These are phyloP conservation scores for Cinnamomum chago DNA, from an alignment of 164 flowering plant genomes.

Conservation along the genomic window DNA sequence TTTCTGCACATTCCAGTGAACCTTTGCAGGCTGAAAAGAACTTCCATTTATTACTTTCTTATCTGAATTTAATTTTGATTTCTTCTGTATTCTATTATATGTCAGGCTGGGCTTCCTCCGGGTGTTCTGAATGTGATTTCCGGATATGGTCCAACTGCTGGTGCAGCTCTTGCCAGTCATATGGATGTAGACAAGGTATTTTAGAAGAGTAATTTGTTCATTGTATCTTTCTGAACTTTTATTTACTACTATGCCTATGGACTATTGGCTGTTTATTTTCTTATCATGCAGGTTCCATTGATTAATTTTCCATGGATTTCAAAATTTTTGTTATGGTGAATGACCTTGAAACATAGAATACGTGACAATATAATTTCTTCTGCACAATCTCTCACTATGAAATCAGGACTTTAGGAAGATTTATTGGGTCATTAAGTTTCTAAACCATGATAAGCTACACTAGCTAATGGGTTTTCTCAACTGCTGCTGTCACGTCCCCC, in stretches of 20 bases:
- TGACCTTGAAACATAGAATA: neutral
- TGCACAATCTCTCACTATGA: too few relatives aligned
- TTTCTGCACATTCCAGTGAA: too few relatives aligned
- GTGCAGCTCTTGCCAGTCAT: slow-evolving; percentile 86
- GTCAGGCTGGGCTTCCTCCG: slow-evolving; percentile 77
- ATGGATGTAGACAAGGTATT: slow-evolving; percentile 93
- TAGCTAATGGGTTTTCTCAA: too few relatives aligned
- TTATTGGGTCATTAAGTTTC: too few relatives aligned
- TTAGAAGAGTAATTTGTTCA: neutral
- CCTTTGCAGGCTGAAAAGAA: neutral
- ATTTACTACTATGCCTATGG: neutral
- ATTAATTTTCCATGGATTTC: neutral
- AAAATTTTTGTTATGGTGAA: neutral
- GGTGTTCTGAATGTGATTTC: slow-evolving; percentile 80
- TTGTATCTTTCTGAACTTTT: neutral
- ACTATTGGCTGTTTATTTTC: neutral
- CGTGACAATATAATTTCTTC: too few relatives aligned
- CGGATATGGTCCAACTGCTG: slow-evolving; percentile 86
- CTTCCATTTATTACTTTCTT: neutral
- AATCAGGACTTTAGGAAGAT: too few relatives aligned
- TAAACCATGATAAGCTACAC: too few relatives aligned
- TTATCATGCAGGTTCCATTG: neutral
- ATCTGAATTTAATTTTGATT: neutral
- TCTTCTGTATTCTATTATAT: slow-evolving; percentile 1
- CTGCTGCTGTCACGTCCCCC: too few relatives aligned